Percentiles rank a stretch among this genome's conserved stretches.
These are phyloP conservation scores for Phytophthora pseudosyringae DNA, from an alignment of 352 stramenopile species.

Conservation along the genomic window DNA sequence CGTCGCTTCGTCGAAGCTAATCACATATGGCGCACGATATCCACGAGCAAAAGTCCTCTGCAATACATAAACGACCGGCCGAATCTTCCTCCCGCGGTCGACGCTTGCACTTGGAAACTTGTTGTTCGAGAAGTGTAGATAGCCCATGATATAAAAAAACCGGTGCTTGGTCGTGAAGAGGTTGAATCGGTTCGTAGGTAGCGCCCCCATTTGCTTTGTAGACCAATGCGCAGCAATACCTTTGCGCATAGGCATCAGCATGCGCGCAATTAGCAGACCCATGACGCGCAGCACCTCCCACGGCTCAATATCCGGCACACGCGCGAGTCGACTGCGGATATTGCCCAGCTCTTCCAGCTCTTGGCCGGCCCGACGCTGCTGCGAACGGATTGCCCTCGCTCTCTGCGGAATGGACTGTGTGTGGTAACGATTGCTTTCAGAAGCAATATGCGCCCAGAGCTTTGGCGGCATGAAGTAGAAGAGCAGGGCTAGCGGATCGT, in stretches of 20 bases:
- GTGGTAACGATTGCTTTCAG: too few species aligned
- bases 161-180: neutral
- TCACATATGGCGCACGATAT: neutral
- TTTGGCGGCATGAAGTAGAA: slow-evolving; percentile 1
- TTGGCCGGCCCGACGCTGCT: neutral
- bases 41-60: neutral
- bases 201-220: too few species aligned
- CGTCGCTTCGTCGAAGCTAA: neutral
- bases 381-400: neutral
- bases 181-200: too few species aligned
- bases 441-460: neutral
- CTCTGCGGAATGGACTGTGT: neutral
- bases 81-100: neutral
- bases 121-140: neutral
- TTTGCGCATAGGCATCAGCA: too few species aligned
- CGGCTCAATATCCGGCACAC: neutral
- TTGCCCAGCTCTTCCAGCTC: neutral
- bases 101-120: neutral
- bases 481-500: neutral
- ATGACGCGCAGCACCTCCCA: neutral
- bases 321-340: neutral
- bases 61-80: neutral
- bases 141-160: neutral
- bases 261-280: neutral
- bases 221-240: too few species aligned